Conservation (phyloP, 2,329 filamentous ascomycete species). For the Fusarium abutilonis region DNA sequence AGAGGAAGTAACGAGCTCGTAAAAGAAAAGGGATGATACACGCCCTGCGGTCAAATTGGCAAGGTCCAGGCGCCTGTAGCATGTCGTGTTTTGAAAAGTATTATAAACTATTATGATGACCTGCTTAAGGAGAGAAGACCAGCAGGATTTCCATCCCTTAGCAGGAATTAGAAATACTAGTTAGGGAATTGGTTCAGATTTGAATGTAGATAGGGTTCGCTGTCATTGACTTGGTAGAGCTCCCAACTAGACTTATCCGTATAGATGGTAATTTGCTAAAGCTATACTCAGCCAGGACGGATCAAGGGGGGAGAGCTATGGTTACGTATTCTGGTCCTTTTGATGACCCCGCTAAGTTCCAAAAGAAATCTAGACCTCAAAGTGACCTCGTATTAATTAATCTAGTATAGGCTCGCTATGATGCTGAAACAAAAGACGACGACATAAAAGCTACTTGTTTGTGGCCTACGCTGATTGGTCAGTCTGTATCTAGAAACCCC, state of each 20-base stretch:
- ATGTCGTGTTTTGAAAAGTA: too few species aligned
- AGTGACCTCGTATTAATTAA: constrained; percentile 23
- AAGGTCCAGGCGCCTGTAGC: background rate
- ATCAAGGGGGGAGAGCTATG: constrained; percentile 8
- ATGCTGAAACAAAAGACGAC: background rate
- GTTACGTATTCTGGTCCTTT: background rate
- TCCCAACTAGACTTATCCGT: too few species aligned
- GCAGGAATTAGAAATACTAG: too few species aligned
- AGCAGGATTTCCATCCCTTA: too few species aligned
- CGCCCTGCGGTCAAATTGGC: constrained; percentile 25
- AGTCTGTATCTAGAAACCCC: constrained; percentile 26
- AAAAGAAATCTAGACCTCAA: constrained; percentile 19
- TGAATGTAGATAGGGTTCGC: too few species aligned
- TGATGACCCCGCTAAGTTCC: constrained; percentile 5
- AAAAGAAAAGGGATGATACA: constrained; percentile 15
- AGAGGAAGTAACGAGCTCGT: constrained; percentile 9
- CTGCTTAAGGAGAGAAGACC: too few species aligned
- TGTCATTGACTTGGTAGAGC: too few species aligned
- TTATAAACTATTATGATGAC: too few species aligned
- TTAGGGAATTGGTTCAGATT: too few species aligned
- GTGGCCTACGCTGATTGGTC: constrained; percentile 10
- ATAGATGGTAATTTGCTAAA: too few species aligned
- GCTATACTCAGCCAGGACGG: background rate
- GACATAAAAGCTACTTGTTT: background rate
- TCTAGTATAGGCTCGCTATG: background rate